A percentile compares a stretch with the other conserved stretches of the same genome.
phyloP scores from a whole-genome alignment of 805 yeast genomes.

The Kodamaea leandrae region DNA sequence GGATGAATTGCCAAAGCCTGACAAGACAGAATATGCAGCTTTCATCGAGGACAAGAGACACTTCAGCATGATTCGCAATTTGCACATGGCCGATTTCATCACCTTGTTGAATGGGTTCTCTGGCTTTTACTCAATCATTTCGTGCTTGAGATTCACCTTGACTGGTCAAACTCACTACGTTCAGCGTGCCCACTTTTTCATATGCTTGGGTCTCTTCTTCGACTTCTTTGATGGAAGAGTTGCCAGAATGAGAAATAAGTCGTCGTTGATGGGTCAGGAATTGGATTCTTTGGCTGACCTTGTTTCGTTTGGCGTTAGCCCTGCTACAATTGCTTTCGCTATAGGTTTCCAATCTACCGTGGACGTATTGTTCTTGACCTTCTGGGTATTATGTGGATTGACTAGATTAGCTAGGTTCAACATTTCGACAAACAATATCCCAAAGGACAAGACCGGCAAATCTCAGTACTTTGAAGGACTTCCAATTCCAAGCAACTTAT shows the following conservation, averaged over 20 bases:
- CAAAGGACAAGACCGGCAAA: conserved; percentile 86
- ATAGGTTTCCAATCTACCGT: conserved; percentile 83
- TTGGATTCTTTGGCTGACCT: conserved; percentile 95
- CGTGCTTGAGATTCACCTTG: conserved; percentile 76
- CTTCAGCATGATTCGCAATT: conserved; percentile 77
- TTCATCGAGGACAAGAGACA: conserved; percentile 84
- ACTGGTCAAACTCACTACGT: conserved; percentile 68
- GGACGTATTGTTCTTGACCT: conserved; percentile 73
- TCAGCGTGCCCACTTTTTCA: conserved; percentile 86
- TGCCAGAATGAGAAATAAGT: conserved; percentile 88
- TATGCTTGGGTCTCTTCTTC: conserved; percentile 87
- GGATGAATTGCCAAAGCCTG: conserved; percentile 68
- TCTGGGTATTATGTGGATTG: conserved; percentile 89
- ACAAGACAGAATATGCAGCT: conserved; percentile 69
- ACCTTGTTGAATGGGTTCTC: conserved; percentile 92
- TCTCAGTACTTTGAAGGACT: conserved; percentile 92
- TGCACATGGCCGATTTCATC: conserved; percentile 95
- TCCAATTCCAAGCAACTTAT: conserved; percentile 88
- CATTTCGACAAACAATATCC: conserved; percentile 88
- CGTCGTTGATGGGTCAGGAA: conserved; percentile 95
- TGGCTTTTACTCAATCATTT: conserved; percentile 86
- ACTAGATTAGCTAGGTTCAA: conserved; percentile 94
- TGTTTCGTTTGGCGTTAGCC: conserved; percentile 92
- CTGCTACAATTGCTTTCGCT: conserved; percentile 88
- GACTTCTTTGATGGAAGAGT: conserved; percentile 97